Percentiles rank a stretch among this genome's conserved stretches.
phyloP scores from a whole-genome alignment of 495 filamentous ascomycete species.

The Penicillium robsamsonii region DNA sequence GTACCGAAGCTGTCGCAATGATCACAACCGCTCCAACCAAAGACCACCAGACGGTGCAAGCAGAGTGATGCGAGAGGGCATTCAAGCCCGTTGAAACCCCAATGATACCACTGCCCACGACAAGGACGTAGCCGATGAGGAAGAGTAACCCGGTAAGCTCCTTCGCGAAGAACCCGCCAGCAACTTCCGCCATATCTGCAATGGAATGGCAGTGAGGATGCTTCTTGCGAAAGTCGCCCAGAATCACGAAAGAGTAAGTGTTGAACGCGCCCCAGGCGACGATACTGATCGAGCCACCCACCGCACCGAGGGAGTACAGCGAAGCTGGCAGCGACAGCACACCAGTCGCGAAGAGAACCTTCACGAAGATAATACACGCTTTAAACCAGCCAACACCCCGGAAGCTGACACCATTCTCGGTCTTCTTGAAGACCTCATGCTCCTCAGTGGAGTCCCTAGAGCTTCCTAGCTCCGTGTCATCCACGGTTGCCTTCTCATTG shows the following conservation, averaged over 20 bases:
- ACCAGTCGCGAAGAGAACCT: slow-evolving; percentile 54
- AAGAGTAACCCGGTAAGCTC: slow-evolving; percentile 44
- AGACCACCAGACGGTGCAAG: slow-evolving; percentile 47
- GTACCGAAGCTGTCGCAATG: slow-evolving; percentile 41
- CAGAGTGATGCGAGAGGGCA: slow-evolving; percentile 46
- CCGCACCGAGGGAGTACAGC: slow-evolving; percentile 61
- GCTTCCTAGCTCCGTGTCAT: slow-evolving; percentile 6
- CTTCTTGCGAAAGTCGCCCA: slow-evolving; percentile 33
- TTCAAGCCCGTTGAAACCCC: slow-evolving; percentile 50
- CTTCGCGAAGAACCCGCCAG: slow-evolving; percentile 53
- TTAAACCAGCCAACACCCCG: slow-evolving; percentile 53
- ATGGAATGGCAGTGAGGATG: slow-evolving; percentile 48
- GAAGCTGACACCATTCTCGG: slow-evolving; percentile 49
- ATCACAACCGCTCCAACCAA: slow-evolving; percentile 59
- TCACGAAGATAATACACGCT: slow-evolving; percentile 54
- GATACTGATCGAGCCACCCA: slow-evolving; percentile 54
- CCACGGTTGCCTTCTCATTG: background rate
- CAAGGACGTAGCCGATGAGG: slow-evolving; percentile 46
- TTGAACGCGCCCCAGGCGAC: slow-evolving; percentile 59
- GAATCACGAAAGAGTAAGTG: slow-evolving; percentile 39
- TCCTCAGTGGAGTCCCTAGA: slow-evolving; percentile 17
- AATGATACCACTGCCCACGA: slow-evolving; percentile 45
- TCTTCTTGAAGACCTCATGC: slow-evolving; percentile 53
- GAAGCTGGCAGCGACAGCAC: slow-evolving; percentile 58
- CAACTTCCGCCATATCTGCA: slow-evolving; percentile 65